Percentiles rank a stretch among this genome's conserved stretches.
Conservation (phyloP, 2,329 filamentous ascomycete genomes). For the Pleurostoma richardsiae region DNA sequence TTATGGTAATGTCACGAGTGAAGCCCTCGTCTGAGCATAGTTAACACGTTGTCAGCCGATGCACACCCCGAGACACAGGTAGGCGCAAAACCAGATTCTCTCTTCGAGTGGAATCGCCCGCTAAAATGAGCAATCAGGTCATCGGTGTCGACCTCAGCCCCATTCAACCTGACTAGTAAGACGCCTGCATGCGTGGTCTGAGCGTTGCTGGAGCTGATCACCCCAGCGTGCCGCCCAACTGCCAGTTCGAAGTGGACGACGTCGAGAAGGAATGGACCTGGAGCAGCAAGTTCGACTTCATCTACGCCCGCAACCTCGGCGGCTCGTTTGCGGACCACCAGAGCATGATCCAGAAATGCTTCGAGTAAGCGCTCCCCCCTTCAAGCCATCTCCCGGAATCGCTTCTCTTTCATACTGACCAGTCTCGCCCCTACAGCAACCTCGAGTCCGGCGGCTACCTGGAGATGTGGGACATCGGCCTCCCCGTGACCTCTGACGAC, state of each 20-base stretch:
- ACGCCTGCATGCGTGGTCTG: background rate
- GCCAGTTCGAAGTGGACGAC: slow-evolving; percentile 13
- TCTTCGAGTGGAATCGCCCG: background rate
- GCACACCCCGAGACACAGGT: slow-evolving; percentile 12
- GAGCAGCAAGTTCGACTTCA: slow-evolving; percentile 12
- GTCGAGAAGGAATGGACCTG: slow-evolving; percentile 16
- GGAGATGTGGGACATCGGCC: background rate
- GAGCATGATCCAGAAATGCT: slow-evolving; percentile 12
- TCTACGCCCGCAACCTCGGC: slow-evolving; percentile 12
- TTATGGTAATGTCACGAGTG: slow-evolving; percentile 7
- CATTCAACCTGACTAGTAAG: slow-evolving; percentile 14
- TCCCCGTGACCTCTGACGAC: slow-evolving; percentile 8
- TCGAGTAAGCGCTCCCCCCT: slow-evolving; percentile 4
- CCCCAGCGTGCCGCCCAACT: slow-evolving; percentile 5
- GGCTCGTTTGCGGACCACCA: slow-evolving; percentile 12
- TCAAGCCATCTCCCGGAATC: background rate
- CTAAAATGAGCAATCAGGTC: slow-evolving; percentile 3
- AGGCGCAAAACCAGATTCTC: background rate
- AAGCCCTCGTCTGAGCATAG: background rate
- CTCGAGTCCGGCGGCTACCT: slow-evolving; percentile 11
- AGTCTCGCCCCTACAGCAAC: slow-evolving; percentile 1
- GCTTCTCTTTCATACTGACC: background rate
- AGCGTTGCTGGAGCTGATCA: background rate
- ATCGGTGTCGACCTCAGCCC: slow-evolving; percentile 16
- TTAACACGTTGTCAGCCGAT: slow-evolving; percentile 8